Base-by-base conservation (phyloP, 257 asterid genomes). In the Penstemon barbatus region DNA sequence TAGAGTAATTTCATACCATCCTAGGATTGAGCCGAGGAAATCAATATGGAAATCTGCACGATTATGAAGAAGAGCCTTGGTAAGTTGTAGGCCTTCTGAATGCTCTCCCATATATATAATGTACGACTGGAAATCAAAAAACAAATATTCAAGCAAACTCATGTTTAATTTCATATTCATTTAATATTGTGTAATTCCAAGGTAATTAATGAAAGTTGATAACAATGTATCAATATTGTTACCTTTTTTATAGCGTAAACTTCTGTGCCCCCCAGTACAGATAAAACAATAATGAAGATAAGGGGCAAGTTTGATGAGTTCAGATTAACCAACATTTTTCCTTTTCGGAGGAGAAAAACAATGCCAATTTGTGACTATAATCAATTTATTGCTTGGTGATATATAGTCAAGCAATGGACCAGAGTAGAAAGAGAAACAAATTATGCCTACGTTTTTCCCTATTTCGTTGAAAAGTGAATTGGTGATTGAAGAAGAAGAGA, bases 91-190 rank as follows among this genome's bases (percentile, higher is more conserved):
- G 5, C 80, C 85, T 52, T 79, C 81, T 4, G 79, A 70, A 64
- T 84, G 81, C n/a, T 56, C 82, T 61, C 87, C 89, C 79, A 84
- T 43, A 72, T 84, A 79, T 7, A 81, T 85, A 15, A 84, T 59
- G 13, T 81, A 81, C 1, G 83, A 61, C 85, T 84, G 70, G 33
- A 25, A 25, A 25, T 25, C 33, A 25, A 25, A 25, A 25, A 25
- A 25, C 33, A 25, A 25, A 25, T 25, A 25, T 25, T 25, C 33
- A 25, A 25, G 33, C 33, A 25, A 25, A 25, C 33, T 2, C 33
- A 25, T 25, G 33, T 25, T 57, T 8, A 39, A 7, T 33, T 43
- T 43, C 4, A 3, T 9, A 8, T 9, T 11, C n/a, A 49, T 9
- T 49, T 10, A 8, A 43, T 49, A 4, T 7, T 49, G 11, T 11